A percentile compares a stretch with the other conserved stretches of the same genome.
Conservation (phyloP, 179 eudicot species). For the Amaranthus tricolor region DNA sequence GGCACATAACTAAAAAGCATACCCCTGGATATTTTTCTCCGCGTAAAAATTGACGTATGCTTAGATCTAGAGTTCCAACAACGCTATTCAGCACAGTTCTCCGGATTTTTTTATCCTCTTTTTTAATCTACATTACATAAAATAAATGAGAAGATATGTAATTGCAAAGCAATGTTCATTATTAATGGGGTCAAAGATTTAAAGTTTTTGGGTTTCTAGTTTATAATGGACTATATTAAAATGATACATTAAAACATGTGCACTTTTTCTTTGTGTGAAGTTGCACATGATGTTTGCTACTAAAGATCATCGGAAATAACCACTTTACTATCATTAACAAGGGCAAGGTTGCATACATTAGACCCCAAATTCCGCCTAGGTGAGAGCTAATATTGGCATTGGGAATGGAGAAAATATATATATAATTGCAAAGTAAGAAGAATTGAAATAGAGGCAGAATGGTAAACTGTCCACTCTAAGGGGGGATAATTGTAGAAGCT, state of each 20-base stretch:
- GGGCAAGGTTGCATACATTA: no score
- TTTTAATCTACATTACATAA: constrained; percentile 48
- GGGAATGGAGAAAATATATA: neutral
- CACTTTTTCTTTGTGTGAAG: no score
- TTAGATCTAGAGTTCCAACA: constrained; percentile 80
- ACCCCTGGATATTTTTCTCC: constrained; percentile 84
- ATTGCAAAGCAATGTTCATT: neutral
- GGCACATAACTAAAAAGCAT: constrained; percentile 1
- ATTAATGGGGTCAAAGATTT: no score
- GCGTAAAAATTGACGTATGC: constrained; percentile 57
- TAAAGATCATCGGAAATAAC: no score
- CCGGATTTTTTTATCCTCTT: constrained; percentile 55
- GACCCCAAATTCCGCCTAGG: no score
- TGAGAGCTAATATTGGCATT: no score
- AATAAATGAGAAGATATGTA: neutral
- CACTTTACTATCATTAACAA: no score
- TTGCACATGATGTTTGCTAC: no score
- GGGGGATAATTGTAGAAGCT: neutral
- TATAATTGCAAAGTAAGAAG: neutral
- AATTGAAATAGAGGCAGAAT: neutral
- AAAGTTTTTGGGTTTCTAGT: no score
- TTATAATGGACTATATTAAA: no score
- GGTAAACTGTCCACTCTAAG: neutral
- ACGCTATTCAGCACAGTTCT: constrained; percentile 76
- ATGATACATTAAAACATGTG: no score